Conservation (phyloP, 352 stramenopile species). For the Aphanomyces astaci region DNA sequence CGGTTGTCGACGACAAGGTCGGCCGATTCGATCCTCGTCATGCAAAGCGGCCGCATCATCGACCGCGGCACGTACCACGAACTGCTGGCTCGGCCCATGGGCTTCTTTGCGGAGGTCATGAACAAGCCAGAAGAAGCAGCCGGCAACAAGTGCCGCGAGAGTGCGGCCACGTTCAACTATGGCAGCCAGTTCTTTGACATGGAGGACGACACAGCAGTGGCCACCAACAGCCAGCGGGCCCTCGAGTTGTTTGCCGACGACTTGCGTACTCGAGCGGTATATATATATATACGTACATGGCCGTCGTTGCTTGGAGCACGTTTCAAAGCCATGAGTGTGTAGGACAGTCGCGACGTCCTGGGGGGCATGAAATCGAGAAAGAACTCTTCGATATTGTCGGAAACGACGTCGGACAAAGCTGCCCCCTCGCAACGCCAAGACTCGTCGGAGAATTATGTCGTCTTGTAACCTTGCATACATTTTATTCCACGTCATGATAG, state of each 20-base stretch:
- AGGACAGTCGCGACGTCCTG: neutral
- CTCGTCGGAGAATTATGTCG: neutral
- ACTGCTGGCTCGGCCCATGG: constrained; percentile 47
- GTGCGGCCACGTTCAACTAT: neutral
- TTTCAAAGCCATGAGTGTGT: too few species aligned
- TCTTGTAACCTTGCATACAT: neutral
- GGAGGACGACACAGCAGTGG: neutral
- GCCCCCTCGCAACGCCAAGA: neutral
- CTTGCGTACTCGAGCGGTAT: neutral
- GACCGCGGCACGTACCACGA: constrained; percentile 71
- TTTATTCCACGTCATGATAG: too few species aligned
- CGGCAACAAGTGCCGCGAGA: neutral
- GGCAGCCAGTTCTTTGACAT: neutral
- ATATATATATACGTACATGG: too few species aligned
- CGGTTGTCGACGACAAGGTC: constrained; percentile 69
- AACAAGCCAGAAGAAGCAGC: constrained; percentile 39
- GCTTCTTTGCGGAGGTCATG: constrained; percentile 73
- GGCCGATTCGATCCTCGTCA: constrained; percentile 68
- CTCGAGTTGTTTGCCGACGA: neutral
- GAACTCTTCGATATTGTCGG: neutral
- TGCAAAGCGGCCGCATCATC: constrained; percentile 60
- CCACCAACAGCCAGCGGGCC: neutral
- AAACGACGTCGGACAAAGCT: neutral
- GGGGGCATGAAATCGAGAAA: neutral
- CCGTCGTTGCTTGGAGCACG: too few species aligned